phyloP scores from a whole-genome alignment of 1,284 basidiomycete species.

The Melampsora abietis-canadensis region DNA sequence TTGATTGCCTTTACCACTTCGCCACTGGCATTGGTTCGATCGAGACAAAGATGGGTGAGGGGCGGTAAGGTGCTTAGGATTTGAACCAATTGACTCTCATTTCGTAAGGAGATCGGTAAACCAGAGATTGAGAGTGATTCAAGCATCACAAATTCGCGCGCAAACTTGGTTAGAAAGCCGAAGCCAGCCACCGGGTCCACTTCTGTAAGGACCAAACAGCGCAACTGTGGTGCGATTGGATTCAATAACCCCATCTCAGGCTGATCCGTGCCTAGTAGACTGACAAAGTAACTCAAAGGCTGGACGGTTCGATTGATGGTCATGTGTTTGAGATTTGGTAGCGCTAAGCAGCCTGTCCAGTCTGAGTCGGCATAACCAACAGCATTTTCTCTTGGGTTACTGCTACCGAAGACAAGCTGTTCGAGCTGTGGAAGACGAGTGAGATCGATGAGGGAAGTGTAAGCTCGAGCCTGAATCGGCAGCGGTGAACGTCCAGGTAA shows the following conservation, averaged over 20 bases:
- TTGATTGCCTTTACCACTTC: constrained; percentile 22
- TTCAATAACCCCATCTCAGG: neutral
- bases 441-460: too few relatives aligned
- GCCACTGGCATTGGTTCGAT: neutral
- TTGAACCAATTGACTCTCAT: constrained; percentile 7
- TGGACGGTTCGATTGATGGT: too few relatives aligned
- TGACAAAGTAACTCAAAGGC: too few relatives aligned
- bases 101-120: constrained; percentile 1
- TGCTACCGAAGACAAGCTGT: too few relatives aligned
- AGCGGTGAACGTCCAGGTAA: too few relatives aligned
- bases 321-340: too few relatives aligned
- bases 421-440: too few relatives aligned
- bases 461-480: too few relatives aligned
- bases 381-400: too few relatives aligned
- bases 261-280: neutral
- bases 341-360: too few relatives aligned
- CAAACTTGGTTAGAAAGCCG: constrained; percentile 21
- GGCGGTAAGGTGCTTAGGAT: constrained; percentile 20
- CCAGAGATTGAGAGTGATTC: constrained; percentile 26
- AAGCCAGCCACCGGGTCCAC: constrained; percentile 6
- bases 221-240: constrained; percentile 15
- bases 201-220: constrained; percentile 4
- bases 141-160: constrained; percentile 18
- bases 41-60: constrained; percentile 15
- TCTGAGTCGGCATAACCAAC: too few relatives aligned